Evolutionary conservation across 305 asterid species (phyloP).

Genomic region (Galium porrigens): DNA sequence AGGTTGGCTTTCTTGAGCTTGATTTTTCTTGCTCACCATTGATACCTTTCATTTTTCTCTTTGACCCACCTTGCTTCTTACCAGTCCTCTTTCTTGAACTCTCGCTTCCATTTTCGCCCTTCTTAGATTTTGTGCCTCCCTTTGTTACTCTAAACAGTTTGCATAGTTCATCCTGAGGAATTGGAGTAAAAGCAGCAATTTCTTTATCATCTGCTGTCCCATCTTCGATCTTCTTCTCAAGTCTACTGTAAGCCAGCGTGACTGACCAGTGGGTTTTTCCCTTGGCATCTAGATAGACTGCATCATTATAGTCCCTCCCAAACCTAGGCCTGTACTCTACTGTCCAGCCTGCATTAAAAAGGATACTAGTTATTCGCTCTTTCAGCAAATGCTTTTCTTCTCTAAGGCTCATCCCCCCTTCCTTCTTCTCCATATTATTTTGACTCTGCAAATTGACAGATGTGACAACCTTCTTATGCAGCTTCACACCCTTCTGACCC

Average conservation of each 20-base stretch:
- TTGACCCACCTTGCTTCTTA: slow-evolving; percentile 15
- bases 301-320: slow-evolving; percentile 51
- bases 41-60: slow-evolving; percentile 7
- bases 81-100: slow-evolving; percentile 24
- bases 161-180: slow-evolving; percentile 52
- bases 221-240: slow-evolving; percentile 48
- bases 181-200: slow-evolving; percentile 39
- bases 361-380: slow-evolving; percentile 51
- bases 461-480: neutral
- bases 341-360: slow-evolving; percentile 71
- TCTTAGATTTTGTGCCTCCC: slow-evolving; percentile 24
- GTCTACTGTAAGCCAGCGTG: slow-evolving; percentile 65
- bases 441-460: neutral
- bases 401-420: slow-evolving; percentile 36
- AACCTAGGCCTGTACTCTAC: slow-evolving; percentile 58
- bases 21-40: slow-evolving; percentile 9
- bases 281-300: slow-evolving; percentile 60
- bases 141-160: slow-evolving; percentile 40
- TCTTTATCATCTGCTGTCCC: slow-evolving; percentile 46
- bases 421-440: slow-evolving; percentile 14
- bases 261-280: slow-evolving; percentile 70
- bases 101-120: slow-evolving; percentile 24
- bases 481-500: slow-evolving; percentile 15
- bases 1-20: slow-evolving; percentile 21
- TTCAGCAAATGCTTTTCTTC: slow-evolving; percentile 56